phyloP scores from a whole-genome alignment of 192 early-diverging fungal genomes.

The Coemansia sp. region DNA sequence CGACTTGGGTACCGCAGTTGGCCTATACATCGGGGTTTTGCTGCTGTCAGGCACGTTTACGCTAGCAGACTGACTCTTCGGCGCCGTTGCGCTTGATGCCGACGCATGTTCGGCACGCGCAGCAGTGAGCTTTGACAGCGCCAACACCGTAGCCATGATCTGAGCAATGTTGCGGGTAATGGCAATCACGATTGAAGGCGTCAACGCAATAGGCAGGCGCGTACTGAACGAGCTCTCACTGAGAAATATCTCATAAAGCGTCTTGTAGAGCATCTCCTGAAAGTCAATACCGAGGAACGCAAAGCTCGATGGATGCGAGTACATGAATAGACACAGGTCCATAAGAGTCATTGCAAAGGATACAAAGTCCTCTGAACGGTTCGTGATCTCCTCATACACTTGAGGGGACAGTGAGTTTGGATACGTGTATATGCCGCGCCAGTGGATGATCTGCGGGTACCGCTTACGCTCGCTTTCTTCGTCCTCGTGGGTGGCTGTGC shows the following conservation, averaged over 20 bases:
- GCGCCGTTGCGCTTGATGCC: background rate
- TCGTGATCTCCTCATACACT: slow-evolving; percentile 46
- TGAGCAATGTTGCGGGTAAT: slow-evolving; percentile 51
- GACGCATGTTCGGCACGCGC: background rate
- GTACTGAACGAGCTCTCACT: slow-evolving; percentile 44
- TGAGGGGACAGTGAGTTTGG: slow-evolving; percentile 50
- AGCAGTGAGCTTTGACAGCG: slow-evolving; percentile 28
- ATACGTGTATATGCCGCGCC: slow-evolving; percentile 45
- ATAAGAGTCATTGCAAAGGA: slow-evolving; percentile 47
- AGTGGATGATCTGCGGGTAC: slow-evolving; percentile 45
- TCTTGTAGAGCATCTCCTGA: slow-evolving; percentile 53
- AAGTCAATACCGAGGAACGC: slow-evolving; percentile 47
- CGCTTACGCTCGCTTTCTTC: slow-evolving; percentile 28
- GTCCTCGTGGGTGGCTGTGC: slow-evolving; percentile 34
- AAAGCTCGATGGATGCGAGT: slow-evolving; percentile 52
- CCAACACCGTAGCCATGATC: slow-evolving; percentile 48
- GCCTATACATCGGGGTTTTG: slow-evolving; percentile 1
- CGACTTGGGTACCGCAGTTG: slow-evolving; percentile 16
- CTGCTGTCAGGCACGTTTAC: slow-evolving; percentile 18
- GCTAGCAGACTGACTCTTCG: slow-evolving; percentile 8
- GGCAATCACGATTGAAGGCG: slow-evolving; percentile 41
- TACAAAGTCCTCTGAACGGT: slow-evolving; percentile 49
- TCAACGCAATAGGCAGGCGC: slow-evolving; percentile 42
- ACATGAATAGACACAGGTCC: slow-evolving; percentile 53
- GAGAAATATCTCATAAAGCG: slow-evolving; percentile 49